Percentiles rank a stretch among this genome's conserved stretches.
These are phyloP conservation scores for Teratosphaeria destructans DNA, from an alignment of 2,329 filamentous ascomycete genomes.

Conservation along the genomic window DNA sequence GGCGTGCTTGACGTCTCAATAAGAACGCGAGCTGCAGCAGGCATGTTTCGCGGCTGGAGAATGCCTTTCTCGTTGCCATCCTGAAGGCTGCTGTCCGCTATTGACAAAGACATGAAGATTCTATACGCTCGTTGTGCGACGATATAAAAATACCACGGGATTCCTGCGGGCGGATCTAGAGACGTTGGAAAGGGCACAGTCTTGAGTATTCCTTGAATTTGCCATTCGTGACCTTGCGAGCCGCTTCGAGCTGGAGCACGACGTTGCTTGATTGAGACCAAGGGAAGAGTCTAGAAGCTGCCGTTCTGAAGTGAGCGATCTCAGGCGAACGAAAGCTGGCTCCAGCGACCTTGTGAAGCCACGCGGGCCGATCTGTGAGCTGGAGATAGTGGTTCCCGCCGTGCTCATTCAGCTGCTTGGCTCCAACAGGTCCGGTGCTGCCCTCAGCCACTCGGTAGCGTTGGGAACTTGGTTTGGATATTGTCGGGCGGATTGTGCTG, in stretches of 20 bases:
- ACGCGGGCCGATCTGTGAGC: background rate
- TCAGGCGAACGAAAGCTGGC: background rate
- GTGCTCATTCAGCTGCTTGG: background rate
- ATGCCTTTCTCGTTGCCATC: background rate
- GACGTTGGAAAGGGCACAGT: background rate
- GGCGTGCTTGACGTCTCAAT: background rate
- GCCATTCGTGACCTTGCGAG: background rate
- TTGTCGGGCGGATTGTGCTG: background rate
- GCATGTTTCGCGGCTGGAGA: background rate
- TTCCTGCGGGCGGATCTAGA: background rate
- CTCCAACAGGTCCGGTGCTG: background rate
- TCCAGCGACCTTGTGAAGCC: background rate
- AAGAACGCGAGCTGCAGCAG: background rate
- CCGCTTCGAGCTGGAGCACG: background rate
- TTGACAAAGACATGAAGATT: background rate
- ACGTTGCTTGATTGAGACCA: background rate
- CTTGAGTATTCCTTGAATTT: background rate
- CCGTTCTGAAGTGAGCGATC: background rate
- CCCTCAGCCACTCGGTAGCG: background rate
- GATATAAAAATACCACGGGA: background rate
- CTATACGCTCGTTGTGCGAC: background rate
- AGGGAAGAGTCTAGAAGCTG: background rate
- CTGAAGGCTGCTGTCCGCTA: background rate
- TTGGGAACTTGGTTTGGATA: background rate
- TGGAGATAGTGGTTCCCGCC: background rate